Base-by-base conservation (phyloP, 352 stramenopile genomes). In the Plasmopara halstedii region DNA sequence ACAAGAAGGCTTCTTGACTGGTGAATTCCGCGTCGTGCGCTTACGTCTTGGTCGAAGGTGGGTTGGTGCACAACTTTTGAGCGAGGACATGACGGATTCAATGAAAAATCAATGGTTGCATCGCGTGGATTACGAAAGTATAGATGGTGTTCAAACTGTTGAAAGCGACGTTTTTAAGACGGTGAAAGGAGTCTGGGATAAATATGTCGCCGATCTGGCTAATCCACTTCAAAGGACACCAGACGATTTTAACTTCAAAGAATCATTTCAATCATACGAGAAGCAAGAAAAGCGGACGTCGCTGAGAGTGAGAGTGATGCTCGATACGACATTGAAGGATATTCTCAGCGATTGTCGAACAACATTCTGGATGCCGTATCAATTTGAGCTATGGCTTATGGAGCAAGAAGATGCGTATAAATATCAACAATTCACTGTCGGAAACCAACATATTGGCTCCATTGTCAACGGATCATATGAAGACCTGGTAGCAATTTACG, bases 381-480 rank as follows among this genome's bases (percentile, higher is more conserved):
- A 82, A 38, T 88, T 64, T 37, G 73, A 88, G 37, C 31, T 67
- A 17, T 88, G 76, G 73, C 53, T 70, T 13, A 88, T 88, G 76
- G 68, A 81, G 39, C 73, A 83, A 56, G 73, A 88, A 43, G 75
- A 88, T 48, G 57, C 61, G 3, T 26, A 43, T 4, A 48, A 66
- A 36, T 53, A 83, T 27, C 67, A 61, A 0, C 42, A 70, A 39
- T 46, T 48, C 27, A 64, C 46, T 5, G 44, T 56, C 27, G 73
- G 80, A 15, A 40, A 66, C 29, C 34, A 56, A n/a, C 70, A 85
- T 38, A 53, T 61, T 4, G 70, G 70, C 0, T 59, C 66, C 21
- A 50, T 84, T 11, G 38, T 81, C 2, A 55, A 75, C n/a, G 64
- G 43, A 10, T 49, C 69, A 5, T 73, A 83, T 11, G 70, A 79